Base-by-base conservation (phyloP, 2,329 filamentous ascomycete species). In the Aspergillus terreus region DNA sequence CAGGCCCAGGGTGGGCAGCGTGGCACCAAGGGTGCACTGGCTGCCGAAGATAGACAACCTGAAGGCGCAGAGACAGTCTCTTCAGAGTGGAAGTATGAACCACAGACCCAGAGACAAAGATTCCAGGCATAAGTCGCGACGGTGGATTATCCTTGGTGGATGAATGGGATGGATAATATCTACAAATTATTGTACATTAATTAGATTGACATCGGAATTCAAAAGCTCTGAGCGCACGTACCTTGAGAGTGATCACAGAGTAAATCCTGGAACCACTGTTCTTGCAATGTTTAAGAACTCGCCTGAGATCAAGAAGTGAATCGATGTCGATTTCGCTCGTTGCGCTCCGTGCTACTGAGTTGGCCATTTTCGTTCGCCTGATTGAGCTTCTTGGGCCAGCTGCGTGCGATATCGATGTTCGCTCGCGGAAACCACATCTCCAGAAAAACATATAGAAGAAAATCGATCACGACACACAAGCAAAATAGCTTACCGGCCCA, bases 401-500 rank as follows among this genome's bases (percentile, higher is more conserved):
- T 88, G 44, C 87, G 85, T 44, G 90, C 92, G 53, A 94, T 84
- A 63, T 99, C 94, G 57, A 99, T 97, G 40, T 84, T 82, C 35
- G 88, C 85, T 52, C 92, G 79, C 0, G 94, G 94, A 56, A 88
- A 92, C 76, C 84, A 88, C 71, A 95, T 83, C 70, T 99, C 94
- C 48, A 96, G 78, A 45, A 95, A 83, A 44, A 96, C 78, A 63
- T 91, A 96, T 47, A 99, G 81, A 45, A 99, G 74, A 63, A 96
- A 99, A 71, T 99, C 94, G 47, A 99, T 86, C 51, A 97, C 85
- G 10, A 92, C 92, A 58, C 92, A 96, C 1, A 99, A 77, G 64
- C 94, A 96, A 65, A 99, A 99, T 7, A 99, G 78, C 73, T 99
- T 99, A 33, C 94, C 94, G 0, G 94, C 94, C 94, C 94, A 99